These are phyloP conservation scores for Knoxdaviesia proteae DNA, from an alignment of 2,329 filamentous ascomycete genomes.

Conservation along the genomic window DNA sequence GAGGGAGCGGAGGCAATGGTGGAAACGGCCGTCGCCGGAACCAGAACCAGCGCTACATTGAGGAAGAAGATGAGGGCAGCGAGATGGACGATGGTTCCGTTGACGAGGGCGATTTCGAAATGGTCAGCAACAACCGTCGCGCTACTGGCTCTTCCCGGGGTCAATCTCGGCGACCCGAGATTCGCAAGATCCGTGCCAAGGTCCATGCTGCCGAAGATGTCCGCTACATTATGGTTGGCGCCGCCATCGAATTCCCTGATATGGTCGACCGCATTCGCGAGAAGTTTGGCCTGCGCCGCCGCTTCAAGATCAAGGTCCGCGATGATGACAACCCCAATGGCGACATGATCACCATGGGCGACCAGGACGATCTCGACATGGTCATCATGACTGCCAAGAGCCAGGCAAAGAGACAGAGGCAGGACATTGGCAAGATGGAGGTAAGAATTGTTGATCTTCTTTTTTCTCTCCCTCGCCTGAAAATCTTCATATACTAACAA, in stretches of 20 bases:
- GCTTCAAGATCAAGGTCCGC: conserved; percentile 74
- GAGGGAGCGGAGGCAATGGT: conserved; percentile 14
- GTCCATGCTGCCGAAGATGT: conserved; percentile 75
- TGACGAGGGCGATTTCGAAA: conserved; percentile 64
- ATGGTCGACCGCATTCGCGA: conserved; percentile 62
- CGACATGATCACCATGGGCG: conserved; percentile 93
- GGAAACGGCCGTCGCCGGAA: conserved; percentile 21
- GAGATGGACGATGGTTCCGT: conserved; percentile 50
- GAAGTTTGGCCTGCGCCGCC: conserved; percentile 61
- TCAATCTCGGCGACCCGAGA: conserved; percentile 39
- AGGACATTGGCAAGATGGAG: conserved; percentile 86
- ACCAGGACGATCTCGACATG: conserved; percentile 91
- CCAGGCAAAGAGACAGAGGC: conserved; percentile 48
- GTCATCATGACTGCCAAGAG: conserved; percentile 50
- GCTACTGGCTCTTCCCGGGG: conserved; percentile 23
- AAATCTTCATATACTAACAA: conserved; percentile 8
- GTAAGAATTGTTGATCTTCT: conserved; percentile 29
- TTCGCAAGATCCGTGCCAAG: conserved; percentile 73
- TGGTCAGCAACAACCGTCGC: conserved; percentile 37
- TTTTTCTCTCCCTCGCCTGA: background rate
- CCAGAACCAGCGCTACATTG: conserved; percentile 39
- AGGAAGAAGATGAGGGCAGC: conserved; percentile 58
- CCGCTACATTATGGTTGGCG: conserved; percentile 72
- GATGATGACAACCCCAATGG: conserved; percentile 58
- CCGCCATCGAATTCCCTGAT: conserved; percentile 52